Percentiles rank a stretch among this genome's conserved stretches.
Evolutionary conservation across 1,284 basidiomycete species (phyloP).

Genomic region (Violaceomyces palustris): DNA sequence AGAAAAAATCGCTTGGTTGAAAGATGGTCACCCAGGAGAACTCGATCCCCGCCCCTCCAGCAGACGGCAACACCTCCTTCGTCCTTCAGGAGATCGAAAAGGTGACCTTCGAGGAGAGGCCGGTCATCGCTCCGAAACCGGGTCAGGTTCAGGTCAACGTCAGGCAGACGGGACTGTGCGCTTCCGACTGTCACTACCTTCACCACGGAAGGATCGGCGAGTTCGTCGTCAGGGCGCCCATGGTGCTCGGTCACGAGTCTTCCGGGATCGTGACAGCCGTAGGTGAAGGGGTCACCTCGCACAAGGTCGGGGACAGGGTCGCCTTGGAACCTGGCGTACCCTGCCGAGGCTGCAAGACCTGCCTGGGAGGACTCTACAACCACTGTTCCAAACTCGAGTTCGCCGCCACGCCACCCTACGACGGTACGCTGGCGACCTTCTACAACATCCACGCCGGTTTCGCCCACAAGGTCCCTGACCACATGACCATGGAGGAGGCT

Average conservation of each 20-base stretch:
- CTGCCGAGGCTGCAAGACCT: slow-evolving; percentile 64
- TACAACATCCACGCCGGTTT: slow-evolving; percentile 51
- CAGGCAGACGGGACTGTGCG: slow-evolving; percentile 78
- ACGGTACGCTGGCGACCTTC: slow-evolving; percentile 75
- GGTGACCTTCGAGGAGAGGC: slow-evolving; percentile 68
- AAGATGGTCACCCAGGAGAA: slow-evolving; percentile 45
- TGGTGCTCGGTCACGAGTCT: slow-evolving; percentile 68
- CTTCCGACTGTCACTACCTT: slow-evolving; percentile 60
- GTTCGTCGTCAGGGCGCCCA: slow-evolving; percentile 70
- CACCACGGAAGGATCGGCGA: slow-evolving; percentile 57
- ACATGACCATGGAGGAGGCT: slow-evolving; percentile 55
- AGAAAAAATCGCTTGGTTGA: too few species aligned
- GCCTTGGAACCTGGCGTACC: slow-evolving; percentile 76
- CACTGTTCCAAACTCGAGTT: slow-evolving; percentile 66
- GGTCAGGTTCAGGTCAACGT: slow-evolving; percentile 83
- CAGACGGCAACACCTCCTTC: slow-evolving; percentile 65
- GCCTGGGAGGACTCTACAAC: slow-evolving; percentile 51
- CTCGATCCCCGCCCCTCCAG: slow-evolving; percentile 35
- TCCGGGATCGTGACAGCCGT: slow-evolving; percentile 61
- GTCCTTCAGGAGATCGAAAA: slow-evolving; percentile 71
- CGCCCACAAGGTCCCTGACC: slow-evolving; percentile 53
- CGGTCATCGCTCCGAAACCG: slow-evolving; percentile 61
- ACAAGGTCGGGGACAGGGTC: slow-evolving; percentile 78
- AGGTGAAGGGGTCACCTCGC: slow-evolving; percentile 65
- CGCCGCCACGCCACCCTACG: slow-evolving; percentile 82